Conservation (phyloP, 1,139 yeast species). For the Hyphopichia pseudoburtonii region DNA sequence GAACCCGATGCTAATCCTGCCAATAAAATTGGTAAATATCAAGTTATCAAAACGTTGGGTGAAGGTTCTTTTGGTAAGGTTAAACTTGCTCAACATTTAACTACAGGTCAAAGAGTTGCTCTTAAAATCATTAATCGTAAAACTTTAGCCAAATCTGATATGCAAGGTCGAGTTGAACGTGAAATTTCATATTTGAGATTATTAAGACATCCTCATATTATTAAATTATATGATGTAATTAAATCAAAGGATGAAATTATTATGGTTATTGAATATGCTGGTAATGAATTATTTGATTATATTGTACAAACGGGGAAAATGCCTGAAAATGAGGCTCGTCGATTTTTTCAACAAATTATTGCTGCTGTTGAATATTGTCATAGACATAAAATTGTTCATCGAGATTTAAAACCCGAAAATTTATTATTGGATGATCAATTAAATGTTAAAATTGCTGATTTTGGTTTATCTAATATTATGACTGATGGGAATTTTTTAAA, state of each 20-base stretch:
- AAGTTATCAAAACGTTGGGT: slow-evolving; percentile 89
- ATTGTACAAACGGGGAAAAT: slow-evolving; percentile 94
- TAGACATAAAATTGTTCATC: slow-evolving; percentile 94
- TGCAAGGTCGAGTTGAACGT: slow-evolving; percentile 96
- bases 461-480: slow-evolving; percentile 94
- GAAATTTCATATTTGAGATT: slow-evolving; percentile 89
- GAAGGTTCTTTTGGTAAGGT: slow-evolving; percentile 99
- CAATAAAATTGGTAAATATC: slow-evolving; percentile 84
- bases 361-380: slow-evolving; percentile 99
- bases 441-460: slow-evolving; percentile 95
- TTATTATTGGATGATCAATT: slow-evolving; percentile 84
- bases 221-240: slow-evolving; percentile 93
- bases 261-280: slow-evolving; percentile 97
- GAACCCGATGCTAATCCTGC: slow-evolving; percentile 37
- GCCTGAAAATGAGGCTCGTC: slow-evolving; percentile 91
- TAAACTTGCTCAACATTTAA: slow-evolving; percentile 88
- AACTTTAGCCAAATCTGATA: slow-evolving; percentile 91
- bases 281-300: slow-evolving; percentile 92
- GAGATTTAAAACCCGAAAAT: slow-evolving; percentile 59
- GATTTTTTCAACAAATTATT: slow-evolving; percentile 95
- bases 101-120: slow-evolving; percentile 93
- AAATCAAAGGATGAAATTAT: slow-evolving; percentile 94
- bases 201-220: slow-evolving; percentile 94
- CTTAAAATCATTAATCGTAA: slow-evolving; percentile 91
- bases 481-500: slow-evolving; percentile 96